Evolutionary conservation across 805 yeast genomes (phyloP).

Genomic region (Candida sithepensis): DNA sequence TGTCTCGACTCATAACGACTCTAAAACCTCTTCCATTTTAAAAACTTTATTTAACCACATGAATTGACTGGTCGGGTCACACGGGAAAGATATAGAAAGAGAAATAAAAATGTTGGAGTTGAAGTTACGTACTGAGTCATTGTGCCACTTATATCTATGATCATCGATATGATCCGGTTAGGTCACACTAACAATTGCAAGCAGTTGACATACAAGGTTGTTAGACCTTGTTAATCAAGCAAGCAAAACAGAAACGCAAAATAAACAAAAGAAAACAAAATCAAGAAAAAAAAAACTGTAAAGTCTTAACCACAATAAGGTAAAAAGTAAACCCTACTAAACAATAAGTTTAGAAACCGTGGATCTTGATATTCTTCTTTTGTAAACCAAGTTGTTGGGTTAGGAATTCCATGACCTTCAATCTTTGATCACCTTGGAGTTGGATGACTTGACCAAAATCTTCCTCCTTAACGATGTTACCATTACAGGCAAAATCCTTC

Average conservation of each 20-base stretch:
- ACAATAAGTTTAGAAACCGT: slow-evolving; percentile 72
- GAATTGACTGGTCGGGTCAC: no score
- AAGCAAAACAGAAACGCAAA: neutral
- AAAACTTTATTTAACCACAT: no score
- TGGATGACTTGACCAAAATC: slow-evolving; percentile 97
- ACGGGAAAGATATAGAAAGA: no score
- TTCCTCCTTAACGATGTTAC: slow-evolving; percentile 94
- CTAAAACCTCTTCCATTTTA: neutral
- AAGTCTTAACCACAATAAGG: neutral
- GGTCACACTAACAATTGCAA: neutral
- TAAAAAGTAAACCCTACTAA: neutral
- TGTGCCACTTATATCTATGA: neutral
- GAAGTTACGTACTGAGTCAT: neutral
- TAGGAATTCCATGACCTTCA: slow-evolving; percentile 90
- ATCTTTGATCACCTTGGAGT: slow-evolving; percentile 98
- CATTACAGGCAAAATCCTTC: slow-evolving; percentile 98
- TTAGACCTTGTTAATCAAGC: neutral
- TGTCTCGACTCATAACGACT: neutral
- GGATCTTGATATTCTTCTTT: slow-evolving; percentile 96
- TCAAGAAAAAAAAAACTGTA: neutral
- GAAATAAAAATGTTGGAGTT: neutral
- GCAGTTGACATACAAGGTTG: no score
- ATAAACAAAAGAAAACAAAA: neutral
- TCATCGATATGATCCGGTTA: neutral
- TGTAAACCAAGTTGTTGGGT: slow-evolving; percentile 81